These are phyloP conservation scores for Ilyonectria robusta DNA, from an alignment of 2,329 filamentous ascomycete genomes.

Conservation along the genomic window DNA sequence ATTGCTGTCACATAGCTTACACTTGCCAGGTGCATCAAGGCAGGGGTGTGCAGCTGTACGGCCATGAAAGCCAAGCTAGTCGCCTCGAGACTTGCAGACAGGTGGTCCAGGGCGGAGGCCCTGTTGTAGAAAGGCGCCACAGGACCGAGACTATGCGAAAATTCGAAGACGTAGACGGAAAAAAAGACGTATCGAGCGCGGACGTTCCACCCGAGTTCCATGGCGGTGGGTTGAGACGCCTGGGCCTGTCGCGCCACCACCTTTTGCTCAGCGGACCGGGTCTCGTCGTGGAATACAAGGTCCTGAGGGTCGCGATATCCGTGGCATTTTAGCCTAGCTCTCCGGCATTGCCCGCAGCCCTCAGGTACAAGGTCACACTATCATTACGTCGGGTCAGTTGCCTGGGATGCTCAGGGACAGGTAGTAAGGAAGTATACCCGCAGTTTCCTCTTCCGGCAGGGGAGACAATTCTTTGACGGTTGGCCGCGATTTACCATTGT, in stretches of 20 bases:
- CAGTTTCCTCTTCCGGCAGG: slow-evolving; percentile 9
- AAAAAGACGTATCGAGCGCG: slow-evolving; percentile 8
- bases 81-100: slow-evolving; percentile 44
- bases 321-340: slow-evolving; percentile 42
- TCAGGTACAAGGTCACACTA: slow-evolving; percentile 9
- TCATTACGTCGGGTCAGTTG: background rate
- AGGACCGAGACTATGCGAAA: slow-evolving; percentile 3
- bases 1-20: slow-evolving; percentile 9
- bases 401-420: background rate
- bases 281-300: slow-evolving; percentile 45
- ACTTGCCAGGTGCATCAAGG: slow-evolving; percentile 23
- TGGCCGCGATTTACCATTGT: slow-evolving; percentile 16
- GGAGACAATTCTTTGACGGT: slow-evolving; percentile 6
- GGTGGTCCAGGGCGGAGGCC: slow-evolving; percentile 16
- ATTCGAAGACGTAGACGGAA: background rate
- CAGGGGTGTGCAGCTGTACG: slow-evolving; percentile 9
- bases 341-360: slow-evolving; percentile 45
- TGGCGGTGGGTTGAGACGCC: background rate
- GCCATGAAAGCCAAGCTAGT: slow-evolving; percentile 44
- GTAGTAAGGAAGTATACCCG: background rate
- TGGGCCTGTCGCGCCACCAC: background rate
- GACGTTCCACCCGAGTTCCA: slow-evolving; percentile 10
- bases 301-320: slow-evolving; percentile 45
- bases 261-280: slow-evolving; percentile 32
- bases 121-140: background rate